Evolutionary conservation across 352 stramenopile genomes (phyloP).

Genomic region (Blastocystis sp.): DNA sequence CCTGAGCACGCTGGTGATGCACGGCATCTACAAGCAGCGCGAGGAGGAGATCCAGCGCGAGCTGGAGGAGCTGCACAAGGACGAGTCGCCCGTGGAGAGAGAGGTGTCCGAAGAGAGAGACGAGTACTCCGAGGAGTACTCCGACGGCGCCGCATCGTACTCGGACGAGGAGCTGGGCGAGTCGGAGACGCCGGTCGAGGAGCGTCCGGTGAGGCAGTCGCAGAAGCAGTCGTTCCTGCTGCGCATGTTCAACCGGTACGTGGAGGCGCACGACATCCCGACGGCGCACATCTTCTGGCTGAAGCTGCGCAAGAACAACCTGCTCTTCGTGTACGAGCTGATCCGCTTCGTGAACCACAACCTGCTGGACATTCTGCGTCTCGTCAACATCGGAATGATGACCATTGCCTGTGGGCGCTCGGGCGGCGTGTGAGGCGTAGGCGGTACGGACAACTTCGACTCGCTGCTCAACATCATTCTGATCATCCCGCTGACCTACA

Average conservation of each 20-base stretch:
- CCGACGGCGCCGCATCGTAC: not conserved
- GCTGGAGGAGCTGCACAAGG: not conserved
- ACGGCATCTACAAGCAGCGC: not conserved
- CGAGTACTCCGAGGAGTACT: not conserved
- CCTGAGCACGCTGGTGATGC: conserved; percentile 47
- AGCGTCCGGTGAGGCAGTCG: not conserved
- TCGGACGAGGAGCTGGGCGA: not conserved
- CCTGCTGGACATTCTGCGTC: conserved; percentile 47
- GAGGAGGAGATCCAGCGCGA: not conserved
- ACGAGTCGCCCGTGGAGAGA: too few relatives aligned
- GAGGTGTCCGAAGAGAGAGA: too few relatives aligned
- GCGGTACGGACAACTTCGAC: conserved; percentile 66
- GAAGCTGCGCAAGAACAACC: conserved; percentile 45
- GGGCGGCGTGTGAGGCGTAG: not conserved
- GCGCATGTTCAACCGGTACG: conserved; percentile 52
- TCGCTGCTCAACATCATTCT: conserved; percentile 52
- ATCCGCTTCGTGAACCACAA: conserved; percentile 47
- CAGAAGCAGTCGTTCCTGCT: conserved; percentile 31
- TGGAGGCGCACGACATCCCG: conserved; percentile 29
- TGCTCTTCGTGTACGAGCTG: conserved; percentile 42
- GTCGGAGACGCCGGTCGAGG: not conserved
- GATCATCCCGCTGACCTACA: conserved; percentile 60
- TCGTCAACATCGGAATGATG: conserved; percentile 71
- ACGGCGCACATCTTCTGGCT: conserved; percentile 54
- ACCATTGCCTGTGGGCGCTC: conserved; percentile 18